phyloP scores from a whole-genome alignment of 352 stramenopile genomes.

The Pythium phragmitis region DNA sequence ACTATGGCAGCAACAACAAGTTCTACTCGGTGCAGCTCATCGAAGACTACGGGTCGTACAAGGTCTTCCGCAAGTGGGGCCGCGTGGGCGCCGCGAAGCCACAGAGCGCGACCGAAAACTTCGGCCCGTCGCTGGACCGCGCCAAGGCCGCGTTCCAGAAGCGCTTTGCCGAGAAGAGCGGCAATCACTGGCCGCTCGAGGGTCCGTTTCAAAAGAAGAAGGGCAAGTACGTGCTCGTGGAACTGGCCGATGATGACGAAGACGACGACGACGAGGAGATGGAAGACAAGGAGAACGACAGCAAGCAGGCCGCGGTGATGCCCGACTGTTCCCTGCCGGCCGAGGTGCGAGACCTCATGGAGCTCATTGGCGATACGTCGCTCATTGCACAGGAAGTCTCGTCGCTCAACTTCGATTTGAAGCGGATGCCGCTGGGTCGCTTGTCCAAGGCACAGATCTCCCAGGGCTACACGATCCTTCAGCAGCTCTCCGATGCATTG shows the following conservation, averaged over 20 bases:
- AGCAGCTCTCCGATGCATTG: slow-evolving; percentile 43
- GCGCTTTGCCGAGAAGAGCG: slow-evolving; percentile 62
- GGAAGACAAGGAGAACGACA: slow-evolving; percentile 11
- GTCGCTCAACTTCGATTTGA: slow-evolving; percentile 36
- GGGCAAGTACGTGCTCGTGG: slow-evolving; percentile 71
- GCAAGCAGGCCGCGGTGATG: background rate
- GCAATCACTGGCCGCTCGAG: slow-evolving; percentile 59
- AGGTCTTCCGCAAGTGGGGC: slow-evolving; percentile 70
- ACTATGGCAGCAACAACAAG: slow-evolving; percentile 70
- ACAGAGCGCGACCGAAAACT: slow-evolving; percentile 7
- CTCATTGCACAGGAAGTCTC: slow-evolving; percentile 34
- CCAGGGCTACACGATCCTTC: slow-evolving; percentile 55
- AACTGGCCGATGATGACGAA: slow-evolving; percentile 26
- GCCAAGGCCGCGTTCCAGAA: slow-evolving; percentile 50
- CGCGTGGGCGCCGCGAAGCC: slow-evolving; percentile 59
- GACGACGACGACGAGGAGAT: slow-evolving; percentile 9
- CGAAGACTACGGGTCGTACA: slow-evolving; percentile 37
- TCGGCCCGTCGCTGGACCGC: slow-evolving; percentile 37
- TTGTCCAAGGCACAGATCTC: slow-evolving; percentile 65
- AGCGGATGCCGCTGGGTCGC: slow-evolving; percentile 33
- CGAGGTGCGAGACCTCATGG: slow-evolving; percentile 25
- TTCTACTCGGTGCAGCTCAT: slow-evolving; percentile 76
- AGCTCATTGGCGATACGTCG: slow-evolving; percentile 32
- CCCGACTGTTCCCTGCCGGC: slow-evolving; percentile 13
- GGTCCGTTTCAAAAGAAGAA: slow-evolving; percentile 40